phyloP scores from a whole-genome alignment of 78 protist genomes.

The Dictyostelium citrinum region DNA sequence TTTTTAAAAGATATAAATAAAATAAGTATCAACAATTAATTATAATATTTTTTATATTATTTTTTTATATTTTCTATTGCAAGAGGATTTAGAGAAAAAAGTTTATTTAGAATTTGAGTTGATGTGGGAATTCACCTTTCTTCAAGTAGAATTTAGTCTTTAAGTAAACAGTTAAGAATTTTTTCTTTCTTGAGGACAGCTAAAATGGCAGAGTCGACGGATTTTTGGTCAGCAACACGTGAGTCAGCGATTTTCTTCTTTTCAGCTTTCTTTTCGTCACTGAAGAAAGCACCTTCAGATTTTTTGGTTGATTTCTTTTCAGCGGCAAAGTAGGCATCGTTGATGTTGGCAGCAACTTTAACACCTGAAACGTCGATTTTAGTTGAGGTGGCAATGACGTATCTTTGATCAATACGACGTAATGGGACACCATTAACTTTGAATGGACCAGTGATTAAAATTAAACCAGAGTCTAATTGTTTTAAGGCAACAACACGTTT shows the following conservation, averaged over 20 bases:
- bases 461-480: slow-evolving; percentile 95
- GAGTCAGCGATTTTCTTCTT: slow-evolving; percentile 70
- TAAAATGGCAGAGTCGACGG: slow-evolving; percentile 87
- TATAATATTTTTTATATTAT: no score
- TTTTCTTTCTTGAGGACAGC: slow-evolving; percentile 84
- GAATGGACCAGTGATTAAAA: slow-evolving; percentile 98
- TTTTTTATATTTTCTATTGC: neutral
- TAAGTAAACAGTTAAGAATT: slow-evolving; percentile 89
- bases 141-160: slow-evolving; percentile 86
- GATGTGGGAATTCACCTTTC: slow-evolving; percentile 92
- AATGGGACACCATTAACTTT: slow-evolving; percentile 99
- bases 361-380: slow-evolving; percentile 87
- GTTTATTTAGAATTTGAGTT: slow-evolving; percentile 88
- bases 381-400: slow-evolving; percentile 98
- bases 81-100: neutral
- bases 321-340: slow-evolving; percentile 80
- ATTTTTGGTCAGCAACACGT: slow-evolving; percentile 92
- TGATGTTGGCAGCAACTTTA: slow-evolving; percentile 73
- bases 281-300: slow-evolving; percentile 79
- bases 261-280: slow-evolving; percentile 1
- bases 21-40: no score
- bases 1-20: no score
- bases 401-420: slow-evolving; percentile 97
- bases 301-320: slow-evolving; percentile 19
- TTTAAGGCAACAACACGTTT: slow-evolving; percentile 96